Evolutionary conservation across 1,284 basidiomycete species (phyloP).

Genomic region (Termitomyces sp.): DNA sequence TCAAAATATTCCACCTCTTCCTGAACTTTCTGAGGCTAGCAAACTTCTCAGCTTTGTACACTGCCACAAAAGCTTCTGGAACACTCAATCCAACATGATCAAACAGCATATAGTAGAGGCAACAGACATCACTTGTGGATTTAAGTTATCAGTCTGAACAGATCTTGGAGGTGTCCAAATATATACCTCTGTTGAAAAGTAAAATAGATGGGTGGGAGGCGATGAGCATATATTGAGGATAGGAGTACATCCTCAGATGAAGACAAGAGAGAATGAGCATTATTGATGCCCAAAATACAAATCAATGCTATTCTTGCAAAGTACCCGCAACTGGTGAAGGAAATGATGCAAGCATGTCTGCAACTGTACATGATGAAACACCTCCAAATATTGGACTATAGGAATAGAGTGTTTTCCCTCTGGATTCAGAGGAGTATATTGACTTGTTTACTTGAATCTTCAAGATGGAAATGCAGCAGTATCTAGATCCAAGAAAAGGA

Average conservation of each 20-base stretch:
- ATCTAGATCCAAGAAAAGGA: not conserved
- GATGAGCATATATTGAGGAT: too few relatives aligned
- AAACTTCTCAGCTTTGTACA: too few relatives aligned
- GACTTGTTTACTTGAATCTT: not conserved
- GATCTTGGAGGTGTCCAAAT: too few relatives aligned
- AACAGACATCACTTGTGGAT: too few relatives aligned
- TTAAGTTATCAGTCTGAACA: too few relatives aligned
- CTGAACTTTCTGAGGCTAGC: too few relatives aligned
- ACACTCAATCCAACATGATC: too few relatives aligned
- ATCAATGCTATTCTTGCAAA: not conserved
- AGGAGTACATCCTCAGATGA: not conserved
- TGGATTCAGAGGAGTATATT: not conserved
- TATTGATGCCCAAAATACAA: not conserved
- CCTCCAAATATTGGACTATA: not conserved
- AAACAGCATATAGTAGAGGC: too few relatives aligned
- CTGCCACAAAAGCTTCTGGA: too few relatives aligned
- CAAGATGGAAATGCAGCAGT: not conserved
- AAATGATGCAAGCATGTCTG: not conserved
- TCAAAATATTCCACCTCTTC: not conserved
- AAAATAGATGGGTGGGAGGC: too few relatives aligned
- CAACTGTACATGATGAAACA: not conserved
- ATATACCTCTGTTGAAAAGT: too few relatives aligned
- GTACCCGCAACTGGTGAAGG: not conserved
- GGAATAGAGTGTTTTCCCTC: not conserved
- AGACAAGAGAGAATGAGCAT: not conserved